Evolutionary conservation across 371 early-diverging fungal genomes (phyloP).

Genomic region (Mortierella sp.): DNA sequence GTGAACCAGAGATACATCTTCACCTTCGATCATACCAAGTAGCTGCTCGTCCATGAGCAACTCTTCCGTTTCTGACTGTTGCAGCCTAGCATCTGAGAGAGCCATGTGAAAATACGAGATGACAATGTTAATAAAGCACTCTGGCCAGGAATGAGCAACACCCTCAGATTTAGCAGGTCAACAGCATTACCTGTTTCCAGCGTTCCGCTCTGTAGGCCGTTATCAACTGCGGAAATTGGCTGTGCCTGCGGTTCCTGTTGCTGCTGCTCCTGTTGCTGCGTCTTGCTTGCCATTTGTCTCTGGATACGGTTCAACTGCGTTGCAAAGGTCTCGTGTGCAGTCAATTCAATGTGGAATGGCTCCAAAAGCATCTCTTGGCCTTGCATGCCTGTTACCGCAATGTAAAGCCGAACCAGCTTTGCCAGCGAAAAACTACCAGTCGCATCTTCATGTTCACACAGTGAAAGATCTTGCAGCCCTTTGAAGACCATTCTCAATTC

Average conservation of each 20-base stretch:
- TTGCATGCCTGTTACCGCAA: not conserved
- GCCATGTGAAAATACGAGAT: too few relatives aligned
- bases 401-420: slow-evolving; percentile 12
- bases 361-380: slow-evolving; percentile 16
- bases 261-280: not conserved
- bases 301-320: slow-evolving; percentile 10
- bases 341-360: slow-evolving; percentile 27
- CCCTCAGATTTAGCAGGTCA: too few relatives aligned
- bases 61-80: too few relatives aligned
- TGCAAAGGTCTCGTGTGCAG: slow-evolving; percentile 18
- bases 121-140: too few relatives aligned
- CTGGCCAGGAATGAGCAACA: too few relatives aligned
- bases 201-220: too few relatives aligned
- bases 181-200: too few relatives aligned
- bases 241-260: too few relatives aligned
- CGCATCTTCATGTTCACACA: slow-evolving; percentile 16
- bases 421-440: slow-evolving; percentile 9
- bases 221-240: too few relatives aligned
- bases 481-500: slow-evolving; percentile 18
- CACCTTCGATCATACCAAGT: slow-evolving; percentile 8
- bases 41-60: too few relatives aligned
- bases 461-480: slow-evolving; percentile 7
- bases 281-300: not conserved
- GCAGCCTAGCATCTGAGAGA: too few relatives aligned
- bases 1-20: slow-evolving; percentile 20